A percentile compares a stretch with the other conserved stretches of the same genome.
Conservation (phyloP, 1,139 yeast genomes). For the Yamadazyma aaseri region DNA sequence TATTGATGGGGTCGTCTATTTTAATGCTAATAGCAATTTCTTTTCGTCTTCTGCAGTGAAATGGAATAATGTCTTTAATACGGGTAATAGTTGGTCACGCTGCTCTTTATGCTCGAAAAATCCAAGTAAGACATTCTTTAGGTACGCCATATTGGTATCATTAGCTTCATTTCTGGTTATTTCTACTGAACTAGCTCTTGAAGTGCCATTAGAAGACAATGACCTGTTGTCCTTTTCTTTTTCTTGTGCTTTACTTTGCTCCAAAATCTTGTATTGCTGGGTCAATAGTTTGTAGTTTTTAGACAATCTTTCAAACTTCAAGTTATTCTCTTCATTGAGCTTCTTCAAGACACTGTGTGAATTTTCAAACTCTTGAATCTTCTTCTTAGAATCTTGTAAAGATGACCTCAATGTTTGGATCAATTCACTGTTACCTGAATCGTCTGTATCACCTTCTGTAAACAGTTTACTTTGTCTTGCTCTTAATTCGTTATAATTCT, state of each 20-base stretch:
- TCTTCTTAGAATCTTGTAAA: constrained; percentile 47
- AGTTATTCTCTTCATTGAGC: constrained; percentile 64
- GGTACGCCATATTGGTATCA: constrained; percentile 59
- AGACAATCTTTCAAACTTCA: constrained; percentile 63
- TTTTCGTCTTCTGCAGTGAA: constrained; percentile 70
- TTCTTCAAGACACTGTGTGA: constrained; percentile 58
- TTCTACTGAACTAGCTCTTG: constrained; percentile 5
- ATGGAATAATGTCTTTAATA: constrained; percentile 70
- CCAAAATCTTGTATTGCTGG: constrained; percentile 49
- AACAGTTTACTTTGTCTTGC: constrained; percentile 1
- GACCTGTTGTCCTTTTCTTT: not conserved
- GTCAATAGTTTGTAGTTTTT: constrained; percentile 64
- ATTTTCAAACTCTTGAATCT: constrained; percentile 55
- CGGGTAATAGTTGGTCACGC: constrained; percentile 79
- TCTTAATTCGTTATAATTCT: constrained; percentile 37
- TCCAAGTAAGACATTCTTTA: constrained; percentile 84
- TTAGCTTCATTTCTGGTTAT: constrained; percentile 7
- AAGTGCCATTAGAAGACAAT: not conserved
- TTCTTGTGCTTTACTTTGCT: constrained; percentile 18
- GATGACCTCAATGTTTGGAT: constrained; percentile 53
- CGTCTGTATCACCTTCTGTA: constrained; percentile 12
- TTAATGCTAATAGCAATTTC: constrained; percentile 62
- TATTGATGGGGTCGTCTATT: constrained; percentile 19
- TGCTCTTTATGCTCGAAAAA: constrained; percentile 92
- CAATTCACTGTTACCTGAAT: constrained; percentile 31